Conservation (phyloP, 495 filamentous ascomycete species). For the Penicillium herquei region DNA sequence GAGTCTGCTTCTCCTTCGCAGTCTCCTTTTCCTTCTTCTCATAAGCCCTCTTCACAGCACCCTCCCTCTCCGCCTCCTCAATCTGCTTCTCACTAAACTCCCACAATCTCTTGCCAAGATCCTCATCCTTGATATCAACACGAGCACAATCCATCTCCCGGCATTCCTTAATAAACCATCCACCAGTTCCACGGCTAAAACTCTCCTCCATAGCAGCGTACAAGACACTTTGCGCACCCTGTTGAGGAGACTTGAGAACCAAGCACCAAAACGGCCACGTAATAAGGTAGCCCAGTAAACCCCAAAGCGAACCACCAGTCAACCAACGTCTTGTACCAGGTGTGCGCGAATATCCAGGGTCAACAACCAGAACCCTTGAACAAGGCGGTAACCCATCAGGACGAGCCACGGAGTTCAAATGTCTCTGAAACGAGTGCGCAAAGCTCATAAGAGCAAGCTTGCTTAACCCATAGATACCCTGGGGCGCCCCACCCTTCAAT, state of each 20-base stretch:
- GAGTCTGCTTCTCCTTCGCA: conserved; percentile 42
- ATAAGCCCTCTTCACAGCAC: conserved; percentile 61
- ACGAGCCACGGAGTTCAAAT: conserved; percentile 74
- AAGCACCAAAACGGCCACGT: conserved; percentile 83
- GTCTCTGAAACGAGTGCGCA: conserved; percentile 83
- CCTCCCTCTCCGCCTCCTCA: conserved; percentile 77
- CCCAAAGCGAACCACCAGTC: conserved; percentile 78
- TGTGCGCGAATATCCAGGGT: conserved; percentile 81
- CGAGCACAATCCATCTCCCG: conserved; percentile 66
- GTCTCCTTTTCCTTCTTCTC: conserved; percentile 67
- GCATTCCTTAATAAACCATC: conserved; percentile 82
- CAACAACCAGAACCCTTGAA: conserved; percentile 75
- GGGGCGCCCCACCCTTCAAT: conserved; percentile 17
- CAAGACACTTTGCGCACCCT: conserved; percentile 84
- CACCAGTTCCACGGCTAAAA: conserved; percentile 64
- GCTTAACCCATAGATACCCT: conserved; percentile 69
- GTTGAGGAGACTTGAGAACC: conserved; percentile 74
- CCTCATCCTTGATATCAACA: conserved; percentile 75
- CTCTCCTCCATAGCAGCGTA: conserved; percentile 79
- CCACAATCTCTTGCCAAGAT: conserved; percentile 80
- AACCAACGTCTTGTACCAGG: conserved; percentile 85
- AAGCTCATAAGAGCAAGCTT: conserved; percentile 90
- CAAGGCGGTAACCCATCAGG: conserved; percentile 81
- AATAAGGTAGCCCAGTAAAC: conserved; percentile 72
- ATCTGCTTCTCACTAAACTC: conserved; percentile 82